Percentiles rank a stretch among this genome's conserved stretches.
Evolutionary conservation across 2,329 filamentous ascomycete genomes (phyloP).

Genomic region (Pseudogymnoascus verrucosus): DNA sequence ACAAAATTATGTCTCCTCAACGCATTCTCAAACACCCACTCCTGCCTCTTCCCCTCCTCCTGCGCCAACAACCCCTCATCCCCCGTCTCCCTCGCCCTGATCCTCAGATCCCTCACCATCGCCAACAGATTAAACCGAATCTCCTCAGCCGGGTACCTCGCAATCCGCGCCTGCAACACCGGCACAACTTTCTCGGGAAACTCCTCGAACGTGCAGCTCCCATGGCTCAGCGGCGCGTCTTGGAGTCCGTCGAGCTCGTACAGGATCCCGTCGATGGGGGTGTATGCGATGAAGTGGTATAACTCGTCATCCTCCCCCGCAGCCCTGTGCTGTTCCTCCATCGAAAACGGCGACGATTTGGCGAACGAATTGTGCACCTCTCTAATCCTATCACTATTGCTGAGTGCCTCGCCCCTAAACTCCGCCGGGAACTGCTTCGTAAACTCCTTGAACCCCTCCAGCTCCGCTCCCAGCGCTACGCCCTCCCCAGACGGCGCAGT

Average conservation of each 20-base stretch:
- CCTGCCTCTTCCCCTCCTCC: slow-evolving; percentile 75
- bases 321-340: slow-evolving; percentile 72
- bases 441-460: slow-evolving; percentile 64
- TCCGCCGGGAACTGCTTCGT: slow-evolving; percentile 59
- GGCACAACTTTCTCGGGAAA: slow-evolving; percentile 78
- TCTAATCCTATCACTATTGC: slow-evolving; percentile 54
- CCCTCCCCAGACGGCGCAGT: slow-evolving; percentile 24
- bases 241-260: slow-evolving; percentile 96
- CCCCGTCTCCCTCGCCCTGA: slow-evolving; percentile 70
- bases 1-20: slow-evolving; percentile 92
- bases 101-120: slow-evolving; percentile 76
- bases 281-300: slow-evolving; percentile 97
- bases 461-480: slow-evolving; percentile 52
- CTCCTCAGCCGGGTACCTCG: slow-evolving; percentile 75
- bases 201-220: slow-evolving; percentile 56
- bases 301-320: slow-evolving; percentile 74
- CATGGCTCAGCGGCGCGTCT: slow-evolving; percentile 85
- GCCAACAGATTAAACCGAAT: slow-evolving; percentile 95
- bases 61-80: slow-evolving; percentile 69
- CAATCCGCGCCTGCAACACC: slow-evolving; percentile 78
- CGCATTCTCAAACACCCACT: slow-evolving; percentile 94
- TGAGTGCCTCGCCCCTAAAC: slow-evolving; percentile 61
- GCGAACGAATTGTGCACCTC: slow-evolving; percentile 66
- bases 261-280: slow-evolving; percentile 65
- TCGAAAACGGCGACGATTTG: slow-evolving; percentile 76